Evolutionary conservation across 2,329 filamentous ascomycete species (phyloP), one percentile per base, ranked within the genome.

Genomic region (Colletotrichum nymphaeae): DNA sequence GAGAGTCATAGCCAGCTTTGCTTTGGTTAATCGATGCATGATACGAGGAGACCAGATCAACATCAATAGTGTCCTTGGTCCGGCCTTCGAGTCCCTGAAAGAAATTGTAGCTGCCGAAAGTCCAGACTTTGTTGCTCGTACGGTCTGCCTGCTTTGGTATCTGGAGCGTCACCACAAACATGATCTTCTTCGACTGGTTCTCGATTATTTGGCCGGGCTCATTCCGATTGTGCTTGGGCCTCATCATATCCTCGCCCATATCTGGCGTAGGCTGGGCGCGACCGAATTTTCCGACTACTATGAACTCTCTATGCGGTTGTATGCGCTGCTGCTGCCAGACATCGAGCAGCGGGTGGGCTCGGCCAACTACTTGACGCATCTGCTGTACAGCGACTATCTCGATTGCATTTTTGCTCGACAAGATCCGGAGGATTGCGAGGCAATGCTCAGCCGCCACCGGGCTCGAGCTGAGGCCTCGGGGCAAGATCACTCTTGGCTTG

Each of bases 71-170:
- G 76, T 83, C 4, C 78, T 83, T 5, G 78, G 77, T 9, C 81
- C 81, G 5, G 79, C 81, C 0, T 83, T 83, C 35, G 81, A 83
- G 70, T 80, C 79, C 2, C 77, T 83, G 55, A 80, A 80, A 16
- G 78, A 81, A 67, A 79, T 83, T 42, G 76, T 83, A 14, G 75
- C 73, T 7, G 78, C 78, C 2, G 79, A 82, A 63, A 82, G 81
- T 37, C 81, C 81, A 8, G 74, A 80, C 22, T 81, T 83, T 32
- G 77, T 79, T 55, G 78, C 78, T 1, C 78, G 81, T 12, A 82
- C 78, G n/a, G 76, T 81, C 2, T 81, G 80, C 42, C 76, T 83
- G n/a, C 64, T 82, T 9, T 81, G 81, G 79, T 82, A 81, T 30
- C 81, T 83, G 22, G 76, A 81, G 24, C 77, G 78, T 2, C 80